Evolutionary conservation across 78 protist species (phyloP).

Genomic region (Pelomyxa schiedti): DNA sequence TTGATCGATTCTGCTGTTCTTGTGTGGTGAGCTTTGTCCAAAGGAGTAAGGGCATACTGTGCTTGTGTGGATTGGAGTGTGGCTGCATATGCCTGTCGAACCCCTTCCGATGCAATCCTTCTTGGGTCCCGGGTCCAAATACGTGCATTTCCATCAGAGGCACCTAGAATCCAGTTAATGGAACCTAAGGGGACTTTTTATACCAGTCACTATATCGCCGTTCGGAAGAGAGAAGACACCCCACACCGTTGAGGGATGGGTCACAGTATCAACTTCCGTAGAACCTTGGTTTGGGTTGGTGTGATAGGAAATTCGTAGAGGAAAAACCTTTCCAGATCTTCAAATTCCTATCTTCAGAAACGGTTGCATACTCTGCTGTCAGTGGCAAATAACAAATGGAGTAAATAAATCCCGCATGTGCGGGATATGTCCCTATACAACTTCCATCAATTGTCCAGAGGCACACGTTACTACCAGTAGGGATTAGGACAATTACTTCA

Average conservation of each 20-base stretch:
- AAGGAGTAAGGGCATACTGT: no score
- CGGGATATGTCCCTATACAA: not conserved
- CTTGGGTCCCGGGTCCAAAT: no score
- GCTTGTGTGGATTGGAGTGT: no score
- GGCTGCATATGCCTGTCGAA: no score
- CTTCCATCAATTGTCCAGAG: conserved; percentile 11
- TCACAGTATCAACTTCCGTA: conserved; percentile 1
- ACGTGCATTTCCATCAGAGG: no score
- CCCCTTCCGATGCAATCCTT: no score
- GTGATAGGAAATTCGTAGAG: no score
- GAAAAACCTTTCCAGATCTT: not conserved
- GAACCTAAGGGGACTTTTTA: no score
- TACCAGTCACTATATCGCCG: conserved; percentile 10
- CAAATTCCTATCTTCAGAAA: conserved; percentile 6
- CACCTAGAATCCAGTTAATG: no score
- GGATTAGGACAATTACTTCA: not conserved
- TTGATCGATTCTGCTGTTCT: no score
- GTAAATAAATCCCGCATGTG: conserved; percentile 1
- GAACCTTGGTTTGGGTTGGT: not conserved
- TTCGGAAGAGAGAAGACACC: not conserved
- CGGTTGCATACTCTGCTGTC: not conserved
- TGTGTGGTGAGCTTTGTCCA: no score
- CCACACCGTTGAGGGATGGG: conserved; percentile 19
- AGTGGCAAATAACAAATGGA: not conserved
- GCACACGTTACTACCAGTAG: not conserved